Percentiles rank a stretch among this genome's conserved stretches.
These are phyloP conservation scores for Tuber brumale DNA, from an alignment of 495 filamentous ascomycete genomes.

Conservation along the genomic window DNA sequence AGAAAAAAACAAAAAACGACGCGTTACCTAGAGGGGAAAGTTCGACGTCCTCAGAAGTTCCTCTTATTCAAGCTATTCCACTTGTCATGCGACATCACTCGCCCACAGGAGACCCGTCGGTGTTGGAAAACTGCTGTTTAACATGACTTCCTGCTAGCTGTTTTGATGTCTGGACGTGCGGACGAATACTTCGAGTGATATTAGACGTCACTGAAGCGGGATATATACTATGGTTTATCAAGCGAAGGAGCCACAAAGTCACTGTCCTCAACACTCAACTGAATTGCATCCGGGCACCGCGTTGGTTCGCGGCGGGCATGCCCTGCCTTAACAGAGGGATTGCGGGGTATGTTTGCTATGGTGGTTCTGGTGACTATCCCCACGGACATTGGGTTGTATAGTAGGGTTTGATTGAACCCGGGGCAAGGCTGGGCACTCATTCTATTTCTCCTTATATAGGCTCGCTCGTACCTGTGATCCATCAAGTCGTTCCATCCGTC, in stretches of 20 bases:
- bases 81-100: not conserved
- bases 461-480: not conserved
- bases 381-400: not conserved
- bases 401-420: not conserved
- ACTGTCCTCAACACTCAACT: too few relatives aligned
- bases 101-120: not conserved
- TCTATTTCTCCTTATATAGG: not conserved
- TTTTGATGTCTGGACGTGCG: not conserved
- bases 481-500: not conserved
- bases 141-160: not conserved
- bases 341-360: not conserved
- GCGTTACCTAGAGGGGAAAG: too few relatives aligned
- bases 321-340: not conserved
- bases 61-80: too few relatives aligned
- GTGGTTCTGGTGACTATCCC: not conserved
- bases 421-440: not conserved
- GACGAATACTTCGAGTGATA: not conserved
- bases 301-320: not conserved
- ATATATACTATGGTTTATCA: not conserved
- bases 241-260: not conserved
- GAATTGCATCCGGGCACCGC: too few relatives aligned
- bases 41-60: too few relatives aligned
- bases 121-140: not conserved
- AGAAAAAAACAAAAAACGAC: too few relatives aligned
- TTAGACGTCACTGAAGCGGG: not conserved